Evolutionary conservation across 495 filamentous ascomycete genomes (phyloP).

Genomic region (Choiromyces venosus): DNA sequence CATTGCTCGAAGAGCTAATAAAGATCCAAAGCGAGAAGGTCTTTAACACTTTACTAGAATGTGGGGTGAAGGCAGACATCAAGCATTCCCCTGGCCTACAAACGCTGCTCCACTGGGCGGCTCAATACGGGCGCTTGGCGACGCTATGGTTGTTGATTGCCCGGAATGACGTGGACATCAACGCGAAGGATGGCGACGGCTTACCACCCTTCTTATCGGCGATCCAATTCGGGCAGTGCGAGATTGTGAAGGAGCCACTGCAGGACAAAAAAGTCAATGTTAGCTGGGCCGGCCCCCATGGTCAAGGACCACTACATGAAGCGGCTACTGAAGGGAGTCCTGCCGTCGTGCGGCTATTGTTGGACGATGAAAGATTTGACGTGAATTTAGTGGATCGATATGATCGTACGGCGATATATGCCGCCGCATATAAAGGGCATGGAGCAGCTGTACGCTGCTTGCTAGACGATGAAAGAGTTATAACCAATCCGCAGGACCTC

Average conservation of each 20-base stretch:
- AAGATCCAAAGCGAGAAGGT: neutral
- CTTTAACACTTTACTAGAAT: neutral
- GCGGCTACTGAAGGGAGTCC: neutral
- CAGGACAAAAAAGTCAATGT: neutral
- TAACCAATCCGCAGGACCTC: neutral
- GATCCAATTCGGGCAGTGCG: neutral
- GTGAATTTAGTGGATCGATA: neutral
- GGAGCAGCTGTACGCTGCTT: neutral
- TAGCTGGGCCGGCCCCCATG: neutral
- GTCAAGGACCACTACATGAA: conserved; percentile 1
- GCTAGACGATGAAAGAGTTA: neutral
- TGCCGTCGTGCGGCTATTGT: conserved; percentile 3
- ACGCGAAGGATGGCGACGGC: neutral
- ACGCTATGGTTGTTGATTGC: neutral
- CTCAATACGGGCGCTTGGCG: conserved; percentile 4
- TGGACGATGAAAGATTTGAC: neutral
- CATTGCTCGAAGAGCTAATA: neutral
- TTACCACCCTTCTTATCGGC: neutral
- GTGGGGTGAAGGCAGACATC: neutral
- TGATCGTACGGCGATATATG: neutral
- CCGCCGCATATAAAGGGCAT: neutral
- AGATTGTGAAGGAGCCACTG: neutral
- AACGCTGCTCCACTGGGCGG: conserved; percentile 18
- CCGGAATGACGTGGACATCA: neutral
- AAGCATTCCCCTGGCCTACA: neutral